Percentiles rank a stretch among this genome's conserved stretches.
phyloP scores from a whole-genome alignment of 2,329 filamentous ascomycete species.

The Colletotrichum plurivorum region DNA sequence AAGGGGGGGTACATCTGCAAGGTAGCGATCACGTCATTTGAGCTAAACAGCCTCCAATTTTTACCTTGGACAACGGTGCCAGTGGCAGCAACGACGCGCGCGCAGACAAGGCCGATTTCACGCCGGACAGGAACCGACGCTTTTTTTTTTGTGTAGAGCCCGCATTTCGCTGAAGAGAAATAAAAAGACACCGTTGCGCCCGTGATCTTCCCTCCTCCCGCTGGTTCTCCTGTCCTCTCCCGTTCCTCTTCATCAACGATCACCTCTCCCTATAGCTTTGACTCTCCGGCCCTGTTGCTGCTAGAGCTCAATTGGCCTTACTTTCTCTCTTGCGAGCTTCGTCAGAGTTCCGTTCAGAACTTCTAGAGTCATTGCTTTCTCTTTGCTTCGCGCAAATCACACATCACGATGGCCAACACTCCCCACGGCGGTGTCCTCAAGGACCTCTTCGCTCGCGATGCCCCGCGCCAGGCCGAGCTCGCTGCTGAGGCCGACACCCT shows the following conservation, averaged over 20 bases:
- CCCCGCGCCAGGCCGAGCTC: constrained; percentile 84
- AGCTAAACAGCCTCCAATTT: constrained; percentile 43
- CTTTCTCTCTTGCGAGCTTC: constrained; percentile 14
- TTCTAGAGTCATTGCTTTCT: not conserved
- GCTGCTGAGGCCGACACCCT: constrained; percentile 87
- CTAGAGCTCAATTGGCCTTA: constrained; percentile 34
- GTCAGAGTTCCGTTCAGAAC: constrained; percentile 7
- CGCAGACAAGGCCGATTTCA: constrained; percentile 35
- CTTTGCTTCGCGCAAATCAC: not conserved
- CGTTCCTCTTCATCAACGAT: constrained; percentile 14
- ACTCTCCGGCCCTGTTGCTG: not conserved
- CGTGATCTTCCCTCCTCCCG: constrained; percentile 10
- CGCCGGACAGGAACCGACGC: constrained; percentile 34
- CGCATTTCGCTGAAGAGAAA: constrained; percentile 34
- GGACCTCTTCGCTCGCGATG: constrained; percentile 96
- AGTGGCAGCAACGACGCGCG: constrained; percentile 2
- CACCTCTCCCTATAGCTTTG: constrained; percentile 9
- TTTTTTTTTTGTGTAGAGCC: constrained; percentile 24
- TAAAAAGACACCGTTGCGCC: constrained; percentile 38
- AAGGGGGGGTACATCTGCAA: constrained; percentile 36
- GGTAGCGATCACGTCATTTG: constrained; percentile 45
- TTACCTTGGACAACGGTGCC: constrained; percentile 35
- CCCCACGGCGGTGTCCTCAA: constrained; percentile 96
- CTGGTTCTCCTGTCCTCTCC: constrained; percentile 14
- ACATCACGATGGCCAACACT: constrained; percentile 73